Conservation (phyloP, 306 rosid genomes). For the Sicyos edulis region DNA sequence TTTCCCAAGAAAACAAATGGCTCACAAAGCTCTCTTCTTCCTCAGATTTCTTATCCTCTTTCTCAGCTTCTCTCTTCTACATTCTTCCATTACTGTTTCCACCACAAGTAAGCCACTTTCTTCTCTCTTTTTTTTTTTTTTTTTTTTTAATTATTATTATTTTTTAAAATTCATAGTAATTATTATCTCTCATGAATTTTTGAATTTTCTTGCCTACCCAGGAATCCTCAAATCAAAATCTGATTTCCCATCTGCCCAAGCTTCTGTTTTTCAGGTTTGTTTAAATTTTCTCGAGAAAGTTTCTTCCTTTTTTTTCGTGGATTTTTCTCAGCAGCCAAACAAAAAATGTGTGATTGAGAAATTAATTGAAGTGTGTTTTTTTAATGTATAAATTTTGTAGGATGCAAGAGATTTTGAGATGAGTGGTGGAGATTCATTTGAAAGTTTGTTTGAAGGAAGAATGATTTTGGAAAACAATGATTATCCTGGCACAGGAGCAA, state of each 20-base stretch:
- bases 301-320: too few species aligned
- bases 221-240: slow-evolving; percentile 30
- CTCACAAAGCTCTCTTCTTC: neutral
- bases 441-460: slow-evolving; percentile 33
- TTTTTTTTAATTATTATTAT: too few species aligned
- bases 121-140: neutral
- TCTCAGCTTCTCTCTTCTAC: slow-evolving; percentile 27
- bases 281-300: neutral
- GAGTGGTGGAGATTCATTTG: slow-evolving; percentile 16
- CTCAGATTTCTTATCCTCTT: slow-evolving; percentile 17
- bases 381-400: slow-evolving; percentile 17
- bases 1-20: slow-evolving; percentile 8
- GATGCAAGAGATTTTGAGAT: slow-evolving; percentile 21
- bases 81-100: slow-evolving; percentile 28
- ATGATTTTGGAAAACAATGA: slow-evolving; percentile 44
- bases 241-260: slow-evolving; percentile 27
- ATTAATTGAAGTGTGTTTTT: neutral
- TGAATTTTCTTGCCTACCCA: slow-evolving; percentile 15
- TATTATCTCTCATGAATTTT: neutral
- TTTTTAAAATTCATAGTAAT: neutral
- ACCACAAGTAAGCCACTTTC: slow-evolving; percentile 29
- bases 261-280: slow-evolving; percentile 23
- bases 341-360: neutral
- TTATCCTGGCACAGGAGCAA: slow-evolving; percentile 63
- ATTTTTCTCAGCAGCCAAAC: slow-evolving; percentile 1